Evolutionary conservation across 208 protist species (phyloP), one percentile per base, ranked within the genome.

Genomic region (Leishmania arabica): DNA sequence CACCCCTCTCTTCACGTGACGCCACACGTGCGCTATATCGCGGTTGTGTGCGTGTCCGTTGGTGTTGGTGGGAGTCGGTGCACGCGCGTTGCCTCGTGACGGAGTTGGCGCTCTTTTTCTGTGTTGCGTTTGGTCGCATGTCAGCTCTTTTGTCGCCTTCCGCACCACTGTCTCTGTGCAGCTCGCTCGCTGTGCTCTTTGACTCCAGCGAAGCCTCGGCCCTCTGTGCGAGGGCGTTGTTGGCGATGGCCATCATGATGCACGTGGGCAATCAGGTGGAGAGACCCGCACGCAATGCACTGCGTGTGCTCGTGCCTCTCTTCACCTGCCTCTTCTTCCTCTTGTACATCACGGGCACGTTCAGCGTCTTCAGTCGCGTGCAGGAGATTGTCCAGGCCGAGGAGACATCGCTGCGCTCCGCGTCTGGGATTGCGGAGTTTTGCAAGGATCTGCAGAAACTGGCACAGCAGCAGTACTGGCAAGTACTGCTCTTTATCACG

Each of bases 401-500:
- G 42, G 75, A 64, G 31, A 89, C 86, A 1, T 93, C 89, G 19
- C 68, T 94, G 27, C 79, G 81, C 54, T 88, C 89, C 2, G 79
- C 84, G 8, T 49, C 78, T 3, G 88, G 89, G 69, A 90, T 94
- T 42, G 77, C 83, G 13, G 79, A 81, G 11, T 88, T 96, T 40
- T 93, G 89, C 78, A 64, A 75, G 5, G 84, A 87, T 66, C 72
- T 92, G 79, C 89, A 87, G 78, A 54, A 53, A 24, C n/a, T 93
- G 42, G 86, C 87, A 0, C 47, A 76, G 77, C 79, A 76, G 45
- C 66, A 90, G 71, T 68, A 88, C 66, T 49, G 42, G n/a, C 86
- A 88, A 53, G 84, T 93, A 24, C 27, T 94, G 21, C 21, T 95
- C 19, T 72, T 93, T 40, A 79, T 96, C 51, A 79, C 86, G 0